Percentiles rank a stretch among this genome's conserved stretches.
phyloP scores from a whole-genome alignment of 805 yeast species.

The Kodamaea kaohsiungensis region DNA sequence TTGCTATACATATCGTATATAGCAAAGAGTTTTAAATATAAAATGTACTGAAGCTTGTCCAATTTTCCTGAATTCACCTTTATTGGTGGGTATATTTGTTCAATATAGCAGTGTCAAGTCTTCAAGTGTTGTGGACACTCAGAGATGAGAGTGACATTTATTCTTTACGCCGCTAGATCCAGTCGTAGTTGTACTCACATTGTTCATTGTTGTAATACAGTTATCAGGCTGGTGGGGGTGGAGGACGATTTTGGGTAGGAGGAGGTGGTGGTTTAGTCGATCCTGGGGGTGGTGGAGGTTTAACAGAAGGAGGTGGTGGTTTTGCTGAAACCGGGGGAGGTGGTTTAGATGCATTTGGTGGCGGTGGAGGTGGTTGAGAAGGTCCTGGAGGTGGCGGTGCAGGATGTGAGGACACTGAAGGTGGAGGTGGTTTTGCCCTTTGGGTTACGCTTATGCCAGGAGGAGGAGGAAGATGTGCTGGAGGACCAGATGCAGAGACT shows the following conservation, averaged over 20 bases:
- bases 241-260: background rate
- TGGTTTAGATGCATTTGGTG: constrained; percentile 7
- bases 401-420: constrained; percentile 6
- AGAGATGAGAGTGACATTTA: no score
- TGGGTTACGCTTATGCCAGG: constrained; percentile 13
- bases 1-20: no score
- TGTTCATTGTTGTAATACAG: background rate
- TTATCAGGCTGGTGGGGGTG: constrained; percentile 3
- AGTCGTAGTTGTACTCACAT: no score
- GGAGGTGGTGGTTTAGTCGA: constrained; percentile 17
- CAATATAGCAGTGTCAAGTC: no score
- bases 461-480: constrained; percentile 11
- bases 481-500: constrained; percentile 20
- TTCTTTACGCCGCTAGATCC: no score
- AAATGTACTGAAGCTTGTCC: background rate
- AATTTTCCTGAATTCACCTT: background rate
- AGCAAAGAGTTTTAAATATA: no score
- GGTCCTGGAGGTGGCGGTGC: constrained; percentile 14
- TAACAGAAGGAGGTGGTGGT: constrained; percentile 13
- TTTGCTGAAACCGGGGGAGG: constrained; percentile 12
- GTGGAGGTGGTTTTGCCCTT: constrained; percentile 15
- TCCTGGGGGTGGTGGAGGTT: constrained; percentile 12
- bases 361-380: constrained; percentile 22
- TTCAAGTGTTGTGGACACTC: no score
- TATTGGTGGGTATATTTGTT: no score